Base-by-base conservation (phyloP, 495 filamentous ascomycete genomes). In the Aspergillus egyptiacus region DNA sequence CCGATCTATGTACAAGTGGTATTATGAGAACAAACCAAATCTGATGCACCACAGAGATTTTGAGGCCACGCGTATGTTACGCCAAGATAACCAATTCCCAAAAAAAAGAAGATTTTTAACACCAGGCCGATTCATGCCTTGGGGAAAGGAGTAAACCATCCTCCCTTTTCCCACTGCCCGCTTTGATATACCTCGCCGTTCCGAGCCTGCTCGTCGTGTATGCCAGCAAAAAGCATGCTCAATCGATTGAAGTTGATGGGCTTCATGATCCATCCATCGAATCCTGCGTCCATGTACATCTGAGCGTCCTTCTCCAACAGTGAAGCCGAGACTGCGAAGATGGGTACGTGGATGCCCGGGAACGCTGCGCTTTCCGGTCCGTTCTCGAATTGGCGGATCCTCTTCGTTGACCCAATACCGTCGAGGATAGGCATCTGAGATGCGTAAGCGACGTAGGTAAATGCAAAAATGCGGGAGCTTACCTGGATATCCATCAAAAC, bases 401-500 rank as follows among this genome's bases (percentile, higher is more conserved):
- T 81, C 61, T 85, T 83, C 1, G 90, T 88, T 5, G 89, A 84
- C n/a, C 75, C 78, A 25, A 89, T 77, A 30, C 91, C 91, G 56
- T 95, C 89, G 39, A 91, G 85, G 41, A 96, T 94, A 10, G 91
- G 91, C 91, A 96, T 96, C 84, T 91, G 53, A 0, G 20, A 40
- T 56, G 40, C 66, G 32, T 36, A 62, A 51, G 53, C 33, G 32
- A 18, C 13, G 8, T 19, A 36, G 19, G 18, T 24, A 1, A 25
- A 30, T 5, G 7, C 10, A 17, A 24, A 13, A 17, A 5, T 20
- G 15, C n/a, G 9, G 11, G 30, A 6, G 13, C 77, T 62, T 59
- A 86, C 87, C 75, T 96, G 90, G 70, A 96, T 89, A 60, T 97
- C 91, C 91, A 97, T 97, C 58, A 97, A 72, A 14, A 97, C 73